Conservation (phyloP, 345 rosid species). For the Xanthoceras sorbifolium region DNA sequence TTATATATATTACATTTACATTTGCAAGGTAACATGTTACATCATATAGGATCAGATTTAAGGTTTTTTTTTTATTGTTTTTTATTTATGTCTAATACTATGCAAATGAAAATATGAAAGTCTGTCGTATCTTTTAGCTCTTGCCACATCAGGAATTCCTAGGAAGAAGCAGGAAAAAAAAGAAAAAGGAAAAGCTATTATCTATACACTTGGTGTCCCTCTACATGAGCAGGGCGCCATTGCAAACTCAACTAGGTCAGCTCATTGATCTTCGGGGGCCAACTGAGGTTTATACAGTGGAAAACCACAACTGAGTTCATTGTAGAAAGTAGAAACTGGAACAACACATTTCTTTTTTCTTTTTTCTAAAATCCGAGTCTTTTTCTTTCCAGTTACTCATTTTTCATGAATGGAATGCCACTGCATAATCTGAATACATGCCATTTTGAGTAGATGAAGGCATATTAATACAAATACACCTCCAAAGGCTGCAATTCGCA, state of each 20-base stretch:
- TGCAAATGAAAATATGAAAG: neutral
- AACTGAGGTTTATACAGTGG: no score
- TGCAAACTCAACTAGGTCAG: neutral
- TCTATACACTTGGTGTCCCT: neutral
- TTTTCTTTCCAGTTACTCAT: neutral
- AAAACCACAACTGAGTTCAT: no score
- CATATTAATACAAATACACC: conserved; percentile 53
- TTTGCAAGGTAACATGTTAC: neutral
- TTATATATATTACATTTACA: no score
- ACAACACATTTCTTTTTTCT: no score
- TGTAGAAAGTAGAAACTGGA: no score
- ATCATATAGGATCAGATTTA: neutral
- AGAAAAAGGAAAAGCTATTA: neutral
- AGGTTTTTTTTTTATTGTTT: neutral
- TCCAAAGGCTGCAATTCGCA: conserved; percentile 43
- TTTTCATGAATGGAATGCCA: conserved; percentile 17
- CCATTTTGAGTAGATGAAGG: conserved; percentile 40
- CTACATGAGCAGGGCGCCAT: neutral
- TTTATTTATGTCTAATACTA: no score
- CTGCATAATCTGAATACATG: conserved; percentile 16
- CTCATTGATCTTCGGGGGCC: neutral
- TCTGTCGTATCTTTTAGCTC: neutral
- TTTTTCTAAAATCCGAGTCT: no score
- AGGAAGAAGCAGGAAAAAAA: neutral
- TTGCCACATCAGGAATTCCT: neutral